Base-by-base conservation (phyloP, 768 basidiomycete genomes). In the Lactifluus hygrophoroides region DNA sequence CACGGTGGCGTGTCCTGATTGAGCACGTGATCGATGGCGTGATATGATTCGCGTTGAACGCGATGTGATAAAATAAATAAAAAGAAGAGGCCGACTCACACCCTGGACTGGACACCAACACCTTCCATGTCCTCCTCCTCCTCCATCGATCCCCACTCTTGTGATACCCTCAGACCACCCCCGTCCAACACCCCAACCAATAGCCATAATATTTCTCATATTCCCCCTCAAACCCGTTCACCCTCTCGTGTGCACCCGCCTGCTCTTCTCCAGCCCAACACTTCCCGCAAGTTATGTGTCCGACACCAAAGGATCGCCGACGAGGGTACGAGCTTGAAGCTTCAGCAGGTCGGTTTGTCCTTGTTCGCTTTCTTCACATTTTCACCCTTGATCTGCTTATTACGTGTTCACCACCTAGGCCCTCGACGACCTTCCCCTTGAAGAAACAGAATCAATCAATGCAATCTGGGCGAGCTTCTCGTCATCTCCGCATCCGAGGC, bases 391-490 rank as follows among this genome's bases (percentile, higher is more conserved):
- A 5, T 50, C n/a, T n/a, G 38, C 43, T 51, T 32, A 56, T 60
- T 51, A 46, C 44, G 49, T 38, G 25, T 56, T 27, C 19, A 3
- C 45, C 5, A 56, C 55, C 19, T 67, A 98, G 95, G 88, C 92
- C 6, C 79, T 99, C 49, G 94, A 99, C 68, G 84, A 85, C 5
- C 81, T 99, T 23, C 86, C 93, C 0, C 73, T 93, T 17, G 78
- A 84, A 55, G 95, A 98, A 63, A 81, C 95, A 43, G 83, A 91
- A 69, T 83, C 86, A 30, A 86, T 97, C 70, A 97, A 86, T 66
- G 80, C 88, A 5, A 83, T 98, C 65, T 99, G 96, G 96, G 89
- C 94, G 63, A 92, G 85, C 66, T 99, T 99, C 73, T 95, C 93
- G 19, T 90, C 91, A 0, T 95, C 95, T 1, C 85, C 93, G 0